Evolutionary conservation across 2,329 filamentous ascomycete genomes (phyloP).

Genomic region (Pyrenochaeta sp.): DNA sequence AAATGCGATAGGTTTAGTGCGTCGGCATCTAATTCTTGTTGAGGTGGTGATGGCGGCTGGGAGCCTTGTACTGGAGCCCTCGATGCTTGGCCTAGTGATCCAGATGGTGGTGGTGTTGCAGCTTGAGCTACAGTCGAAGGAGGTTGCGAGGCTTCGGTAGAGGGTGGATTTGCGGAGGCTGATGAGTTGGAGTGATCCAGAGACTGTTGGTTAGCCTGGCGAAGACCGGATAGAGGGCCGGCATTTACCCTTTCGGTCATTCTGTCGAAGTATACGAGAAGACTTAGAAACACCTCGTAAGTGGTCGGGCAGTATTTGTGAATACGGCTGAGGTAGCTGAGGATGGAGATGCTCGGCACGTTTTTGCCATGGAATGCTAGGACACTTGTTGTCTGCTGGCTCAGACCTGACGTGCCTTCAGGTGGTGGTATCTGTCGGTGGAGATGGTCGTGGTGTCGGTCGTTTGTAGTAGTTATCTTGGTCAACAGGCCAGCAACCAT

Average conservation of each 20-base stretch:
- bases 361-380: slow-evolving; percentile 98
- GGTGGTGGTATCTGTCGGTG: slow-evolving; percentile 75
- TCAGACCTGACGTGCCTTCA: slow-evolving; percentile 66
- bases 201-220: slow-evolving; percentile 59
- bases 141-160: slow-evolving; percentile 27
- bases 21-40: slow-evolving; percentile 54
- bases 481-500: slow-evolving; percentile 97
- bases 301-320: slow-evolving; percentile 99
- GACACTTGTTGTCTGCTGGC: slow-evolving; percentile 74
- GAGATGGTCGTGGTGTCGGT: slow-evolving; percentile 89
- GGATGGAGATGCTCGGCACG: slow-evolving; percentile 93
- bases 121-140: slow-evolving; percentile 51
- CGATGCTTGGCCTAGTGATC: slow-evolving; percentile 54
- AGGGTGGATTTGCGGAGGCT: slow-evolving; percentile 39
- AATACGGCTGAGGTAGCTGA: slow-evolving; percentile 94
- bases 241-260: slow-evolving; percentile 98
- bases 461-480: slow-evolving; percentile 97
- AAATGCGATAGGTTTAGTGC: slow-evolving; percentile 68
- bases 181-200: slow-evolving; percentile 47
- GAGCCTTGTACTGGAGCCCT: slow-evolving; percentile 36
- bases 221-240: slow-evolving; percentile 73
- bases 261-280: slow-evolving; percentile 96
- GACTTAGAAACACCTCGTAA: slow-evolving; percentile 94
- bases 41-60: slow-evolving; percentile 49
- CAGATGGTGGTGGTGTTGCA: slow-evolving; percentile 59